These are phyloP conservation scores for Taphrina wiesneri DNA, from an alignment of 1,139 yeast species.

Conservation along the genomic window DNA sequence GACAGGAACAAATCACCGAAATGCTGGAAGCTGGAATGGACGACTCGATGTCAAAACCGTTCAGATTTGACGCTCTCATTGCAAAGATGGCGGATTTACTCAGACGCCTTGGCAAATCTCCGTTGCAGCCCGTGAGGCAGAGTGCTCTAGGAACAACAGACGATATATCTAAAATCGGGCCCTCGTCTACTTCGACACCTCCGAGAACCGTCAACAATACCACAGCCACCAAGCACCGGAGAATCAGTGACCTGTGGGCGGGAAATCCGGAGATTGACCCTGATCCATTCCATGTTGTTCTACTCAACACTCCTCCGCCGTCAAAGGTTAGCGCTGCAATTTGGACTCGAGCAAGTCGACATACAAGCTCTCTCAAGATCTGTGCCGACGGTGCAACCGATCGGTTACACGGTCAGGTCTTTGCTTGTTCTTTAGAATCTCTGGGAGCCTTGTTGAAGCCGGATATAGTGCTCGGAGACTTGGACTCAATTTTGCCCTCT, in stretches of 20 bases:
- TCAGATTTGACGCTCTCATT: slow-evolving; percentile 19
- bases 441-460: not conserved
- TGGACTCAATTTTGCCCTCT: slow-evolving; percentile 6
- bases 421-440: not conserved
- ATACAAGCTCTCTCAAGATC: not conserved
- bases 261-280: not conserved
- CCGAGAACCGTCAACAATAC: not conserved
- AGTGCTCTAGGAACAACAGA: not conserved
- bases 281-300: slow-evolving; percentile 2
- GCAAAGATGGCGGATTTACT: slow-evolving; percentile 16
- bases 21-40: slow-evolving; percentile 34
- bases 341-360: not conserved
- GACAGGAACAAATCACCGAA: slow-evolving; percentile 26
- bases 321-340: not conserved
- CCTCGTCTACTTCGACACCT: not conserved
- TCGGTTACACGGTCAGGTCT: slow-evolving; percentile 3
- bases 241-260: not conserved
- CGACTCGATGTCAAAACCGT: slow-evolving; percentile 33
- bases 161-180: not conserved
- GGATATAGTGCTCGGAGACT: slow-evolving; percentile 21
- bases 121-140: not conserved
- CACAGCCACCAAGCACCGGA: not conserved
- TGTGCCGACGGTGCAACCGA: slow-evolving; percentile 31
- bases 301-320: not conserved
- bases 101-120: not conserved